These are phyloP conservation scores for Talaromyces sp. DNA, from an alignment of 2,329 filamentous ascomycete genomes.

Conservation along the genomic window DNA sequence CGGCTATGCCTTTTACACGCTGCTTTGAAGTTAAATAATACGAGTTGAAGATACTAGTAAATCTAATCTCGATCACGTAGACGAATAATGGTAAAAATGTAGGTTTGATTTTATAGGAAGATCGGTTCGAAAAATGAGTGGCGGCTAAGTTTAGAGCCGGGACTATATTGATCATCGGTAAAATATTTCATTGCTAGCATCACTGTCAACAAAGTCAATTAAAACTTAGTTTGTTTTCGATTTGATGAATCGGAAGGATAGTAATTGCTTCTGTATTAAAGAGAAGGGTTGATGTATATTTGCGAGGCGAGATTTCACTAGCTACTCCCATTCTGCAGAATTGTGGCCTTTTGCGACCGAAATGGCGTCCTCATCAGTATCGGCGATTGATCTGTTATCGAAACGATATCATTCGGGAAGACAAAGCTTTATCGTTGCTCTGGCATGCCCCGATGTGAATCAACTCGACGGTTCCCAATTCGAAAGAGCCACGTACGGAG, in stretches of 20 bases:
- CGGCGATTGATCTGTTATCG: background rate
- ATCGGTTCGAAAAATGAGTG: background rate
- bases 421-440: constrained; percentile 2
- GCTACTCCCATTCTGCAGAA: background rate
- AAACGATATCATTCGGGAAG: background rate
- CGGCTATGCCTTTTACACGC: background rate
- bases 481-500: background rate
- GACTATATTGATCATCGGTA: background rate
- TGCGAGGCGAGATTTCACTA: background rate
- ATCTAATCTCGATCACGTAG: no score
- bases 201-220: background rate
- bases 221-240: background rate
- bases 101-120: background rate
- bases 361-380: background rate
- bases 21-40: background rate
- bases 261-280: no score
- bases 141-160: background rate
- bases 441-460: background rate
- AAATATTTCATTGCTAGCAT: background rate
- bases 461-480: background rate
- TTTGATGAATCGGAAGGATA: no score
- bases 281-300: background rate
- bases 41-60: no score
- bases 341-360: background rate
- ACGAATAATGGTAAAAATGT: no score